A percentile compares a stretch with the other conserved stretches of the same genome.
These are phyloP conservation scores for Naegleria fowleri DNA, from an alignment of 208 protist genomes.

Conservation along the genomic window DNA sequence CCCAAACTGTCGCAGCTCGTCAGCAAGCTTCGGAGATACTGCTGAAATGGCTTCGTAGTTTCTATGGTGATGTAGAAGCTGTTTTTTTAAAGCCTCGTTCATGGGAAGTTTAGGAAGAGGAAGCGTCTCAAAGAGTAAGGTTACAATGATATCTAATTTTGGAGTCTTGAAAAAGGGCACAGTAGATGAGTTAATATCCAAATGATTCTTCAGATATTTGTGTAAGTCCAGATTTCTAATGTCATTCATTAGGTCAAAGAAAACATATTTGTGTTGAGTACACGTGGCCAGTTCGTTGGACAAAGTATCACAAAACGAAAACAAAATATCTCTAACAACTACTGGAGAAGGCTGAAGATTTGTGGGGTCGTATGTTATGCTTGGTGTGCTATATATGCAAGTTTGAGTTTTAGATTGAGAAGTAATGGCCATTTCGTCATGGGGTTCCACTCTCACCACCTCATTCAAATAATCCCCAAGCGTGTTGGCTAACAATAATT, in stretches of 20 bases:
- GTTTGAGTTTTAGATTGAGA: background rate
- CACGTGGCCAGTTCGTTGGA: background rate
- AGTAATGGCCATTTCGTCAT: too few relatives aligned
- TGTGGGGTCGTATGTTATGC: background rate
- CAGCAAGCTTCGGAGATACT: background rate
- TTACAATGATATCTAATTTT: background rate
- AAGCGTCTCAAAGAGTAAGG: background rate
- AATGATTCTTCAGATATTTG: background rate
- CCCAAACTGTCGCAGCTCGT: background rate
- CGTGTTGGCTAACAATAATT: background rate
- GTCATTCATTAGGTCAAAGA: background rate
- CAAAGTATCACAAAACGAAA: background rate
- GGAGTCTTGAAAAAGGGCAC: background rate
- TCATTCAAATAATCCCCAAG: background rate
- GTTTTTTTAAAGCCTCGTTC: background rate
- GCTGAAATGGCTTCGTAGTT: background rate
- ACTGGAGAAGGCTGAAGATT: background rate
- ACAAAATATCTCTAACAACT: slow-evolving; percentile 4
- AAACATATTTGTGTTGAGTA: background rate
- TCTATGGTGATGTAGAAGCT: background rate
- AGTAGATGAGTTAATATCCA: background rate
- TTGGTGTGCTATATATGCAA: background rate
- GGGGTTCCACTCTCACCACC: background rate
- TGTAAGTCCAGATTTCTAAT: background rate
- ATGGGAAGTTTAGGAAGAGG: background rate